Conservation (phyloP, 208 protist genomes). For the Crithidia fasciculata region DNA sequence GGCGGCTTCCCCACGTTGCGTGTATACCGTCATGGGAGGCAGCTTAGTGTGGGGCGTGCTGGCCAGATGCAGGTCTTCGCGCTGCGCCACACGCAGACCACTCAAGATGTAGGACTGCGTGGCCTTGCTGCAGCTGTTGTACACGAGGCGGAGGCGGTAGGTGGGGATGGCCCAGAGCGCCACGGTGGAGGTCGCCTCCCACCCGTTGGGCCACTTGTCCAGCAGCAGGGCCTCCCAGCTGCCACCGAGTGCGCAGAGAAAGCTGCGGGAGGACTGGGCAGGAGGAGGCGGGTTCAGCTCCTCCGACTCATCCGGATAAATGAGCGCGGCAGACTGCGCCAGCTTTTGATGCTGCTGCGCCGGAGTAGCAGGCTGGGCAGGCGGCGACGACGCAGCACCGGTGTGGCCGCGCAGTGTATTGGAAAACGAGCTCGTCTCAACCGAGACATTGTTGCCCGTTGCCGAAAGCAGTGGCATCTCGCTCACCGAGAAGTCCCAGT, state of each 20-base stretch:
- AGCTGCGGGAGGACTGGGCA: slow-evolving; percentile 49
- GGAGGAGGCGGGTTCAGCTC: slow-evolving; percentile 83
- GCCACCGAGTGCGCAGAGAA: slow-evolving; percentile 69
- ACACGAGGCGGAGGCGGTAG: slow-evolving; percentile 72
- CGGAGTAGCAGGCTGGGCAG: neutral
- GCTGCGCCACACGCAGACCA: slow-evolving; percentile 60
- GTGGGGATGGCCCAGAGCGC: slow-evolving; percentile 83
- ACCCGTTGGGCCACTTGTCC: slow-evolving; percentile 90
- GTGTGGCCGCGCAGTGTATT: neutral
- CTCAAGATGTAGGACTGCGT: slow-evolving; percentile 68
- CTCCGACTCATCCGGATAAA: slow-evolving; percentile 67
- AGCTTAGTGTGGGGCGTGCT: slow-evolving; percentile 66
- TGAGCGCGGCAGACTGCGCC: slow-evolving; percentile 14
- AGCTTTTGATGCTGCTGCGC: slow-evolving; percentile 18
- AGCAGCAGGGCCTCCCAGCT: slow-evolving; percentile 85
- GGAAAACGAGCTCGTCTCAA: neutral
- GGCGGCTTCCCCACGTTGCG: slow-evolving; percentile 35
- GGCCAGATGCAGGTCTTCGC: slow-evolving; percentile 64
- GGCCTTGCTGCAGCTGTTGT: slow-evolving; percentile 64
- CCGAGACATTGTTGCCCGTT: neutral
- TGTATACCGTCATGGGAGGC: slow-evolving; percentile 80
- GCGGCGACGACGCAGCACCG: too few relatives aligned
- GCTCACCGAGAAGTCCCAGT: slow-evolving; percentile 31
- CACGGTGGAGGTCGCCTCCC: slow-evolving; percentile 78
- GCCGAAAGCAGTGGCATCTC: neutral